Evolutionary conservation across 768 basidiomycete genomes (phyloP).

Genomic region (Psilocybe cyanescens): DNA sequence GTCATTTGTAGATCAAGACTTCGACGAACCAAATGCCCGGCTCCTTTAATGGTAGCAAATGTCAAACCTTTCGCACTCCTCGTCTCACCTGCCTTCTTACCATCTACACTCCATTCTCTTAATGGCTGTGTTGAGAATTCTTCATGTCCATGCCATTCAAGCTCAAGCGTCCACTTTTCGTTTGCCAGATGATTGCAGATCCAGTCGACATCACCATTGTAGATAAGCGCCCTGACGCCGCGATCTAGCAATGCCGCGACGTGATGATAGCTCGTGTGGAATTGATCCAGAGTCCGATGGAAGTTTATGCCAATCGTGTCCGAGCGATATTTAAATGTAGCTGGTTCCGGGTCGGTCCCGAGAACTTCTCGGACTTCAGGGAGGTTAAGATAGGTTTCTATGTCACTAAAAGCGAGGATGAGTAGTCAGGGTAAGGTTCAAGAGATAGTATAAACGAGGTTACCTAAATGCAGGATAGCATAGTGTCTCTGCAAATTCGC

Average conservation of each 20-base stretch:
- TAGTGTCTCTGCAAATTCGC: conserved; percentile 44
- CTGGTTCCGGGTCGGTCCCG: conserved; percentile 58
- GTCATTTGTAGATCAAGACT: neutral
- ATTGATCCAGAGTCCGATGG: conserved; percentile 40
- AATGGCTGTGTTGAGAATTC: conserved; percentile 43
- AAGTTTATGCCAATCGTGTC: conserved; percentile 53
- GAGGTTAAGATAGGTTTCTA: conserved; percentile 64
- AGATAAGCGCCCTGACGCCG: conserved; percentile 68
- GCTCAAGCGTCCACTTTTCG: conserved; percentile 64
- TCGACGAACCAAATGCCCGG: conserved; percentile 69
- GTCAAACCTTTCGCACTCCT: conserved; percentile 54
- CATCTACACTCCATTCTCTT: conserved; percentile 60
- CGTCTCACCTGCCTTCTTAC: conserved; percentile 40
- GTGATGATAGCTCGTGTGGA: conserved; percentile 53
- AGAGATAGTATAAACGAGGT: no score
- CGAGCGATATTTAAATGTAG: conserved; percentile 36
- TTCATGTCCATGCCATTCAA: conserved; percentile 71
- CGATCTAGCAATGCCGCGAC: conserved; percentile 73
- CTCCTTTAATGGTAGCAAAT: conserved; percentile 63
- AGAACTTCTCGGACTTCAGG: conserved; percentile 55
- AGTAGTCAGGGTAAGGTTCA: conserved; percentile 18
- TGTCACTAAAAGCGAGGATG: conserved; percentile 40
- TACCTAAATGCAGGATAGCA: conserved; percentile 49
- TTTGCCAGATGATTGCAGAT: conserved; percentile 80
- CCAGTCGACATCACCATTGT: conserved; percentile 73